A percentile compares a stretch with the other conserved stretches of the same genome.
Conservation (phyloP, 2,329 filamentous ascomycete genomes). For the Aureobasidium zeae region DNA sequence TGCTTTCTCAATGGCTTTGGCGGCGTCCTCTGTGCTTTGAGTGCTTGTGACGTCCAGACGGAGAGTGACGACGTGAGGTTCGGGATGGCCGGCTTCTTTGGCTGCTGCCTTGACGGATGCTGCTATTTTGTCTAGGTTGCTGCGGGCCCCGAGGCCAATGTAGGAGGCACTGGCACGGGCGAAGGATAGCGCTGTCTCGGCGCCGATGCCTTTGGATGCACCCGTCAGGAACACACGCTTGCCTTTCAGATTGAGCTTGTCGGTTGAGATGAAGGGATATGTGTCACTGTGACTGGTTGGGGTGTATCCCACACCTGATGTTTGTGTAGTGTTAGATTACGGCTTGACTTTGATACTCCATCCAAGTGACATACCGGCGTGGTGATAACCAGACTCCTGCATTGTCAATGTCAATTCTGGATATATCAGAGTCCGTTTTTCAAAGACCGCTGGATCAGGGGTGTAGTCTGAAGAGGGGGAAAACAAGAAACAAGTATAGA, state of each 20-base stretch:
- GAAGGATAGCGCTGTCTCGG: constrained; percentile 46
- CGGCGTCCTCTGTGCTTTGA: constrained; percentile 31
- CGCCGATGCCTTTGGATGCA: constrained; percentile 31
- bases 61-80: constrained; percentile 37
- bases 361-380: neutral
- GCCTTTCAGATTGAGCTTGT: constrained; percentile 32
- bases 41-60: constrained; percentile 36
- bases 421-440: too few species aligned
- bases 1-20: constrained; percentile 24
- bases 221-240: constrained; percentile 46
- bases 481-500: too few species aligned
- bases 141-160: constrained; percentile 48
- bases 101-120: constrained; percentile 31
- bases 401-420: too few species aligned
- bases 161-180: constrained; percentile 44
- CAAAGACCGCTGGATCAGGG: too few species aligned
- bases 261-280: constrained; percentile 44
- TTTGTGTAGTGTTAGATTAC: neutral
- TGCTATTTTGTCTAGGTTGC: constrained; percentile 33
- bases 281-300: constrained; percentile 31
- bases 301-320: constrained; percentile 21
- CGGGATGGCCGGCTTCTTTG: constrained; percentile 27
- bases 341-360: neutral
- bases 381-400: neutral
- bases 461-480: too few species aligned